Base-by-base conservation (phyloP, 176 grass and related monocot species). In the Ampelocalamus luodianensis region DNA sequence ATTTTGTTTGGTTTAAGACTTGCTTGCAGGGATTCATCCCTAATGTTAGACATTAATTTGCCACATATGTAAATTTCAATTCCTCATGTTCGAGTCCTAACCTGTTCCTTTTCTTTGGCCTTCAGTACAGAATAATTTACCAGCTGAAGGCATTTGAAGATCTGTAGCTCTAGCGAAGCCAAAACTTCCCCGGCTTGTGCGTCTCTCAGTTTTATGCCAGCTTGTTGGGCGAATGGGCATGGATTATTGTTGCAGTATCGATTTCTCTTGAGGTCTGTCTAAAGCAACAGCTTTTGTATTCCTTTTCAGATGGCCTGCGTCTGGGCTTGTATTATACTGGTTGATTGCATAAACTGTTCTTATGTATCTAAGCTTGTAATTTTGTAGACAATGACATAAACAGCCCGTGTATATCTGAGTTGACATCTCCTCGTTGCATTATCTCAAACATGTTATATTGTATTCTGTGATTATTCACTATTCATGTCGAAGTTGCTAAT, bases 341-440 rank as follows among this genome's bases (percentile, higher is more conserved):
- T 87, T 87, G 81, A 87, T 88, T 83, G 49, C 72, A 68, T 55
- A 68, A 79, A 85, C 55, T 63, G 18, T 84, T 90, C 56, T 77
- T 84, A 24, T 91, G 81, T 84, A 91, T 71, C 81, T 87, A 81
- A 32, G 76, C 81, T 76, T 88, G 85, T 91, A 85, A 65, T 80
- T 84, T 87, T 85, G 53, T 56, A 12, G 36, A 45, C 77, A 27
- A 50, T 74, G 26, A 68, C 12, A 51, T 87, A 55, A 79, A 84
- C 51, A 43, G 9, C 18, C 70, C 67, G 22, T 87, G 85, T 84
- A 90, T 76, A 84, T 87, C 42, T 76, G 60, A 85, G 42, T 68
- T 90, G 50, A 74, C 61, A 83, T 66, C 22, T 24, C 26, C 29
- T 22, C 50, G 10, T 10, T 74, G 62, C 87, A 90, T 68, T 39